Conservation (phyloP, 208 protist genomes). For the Trypanosoma vivax region DNA sequence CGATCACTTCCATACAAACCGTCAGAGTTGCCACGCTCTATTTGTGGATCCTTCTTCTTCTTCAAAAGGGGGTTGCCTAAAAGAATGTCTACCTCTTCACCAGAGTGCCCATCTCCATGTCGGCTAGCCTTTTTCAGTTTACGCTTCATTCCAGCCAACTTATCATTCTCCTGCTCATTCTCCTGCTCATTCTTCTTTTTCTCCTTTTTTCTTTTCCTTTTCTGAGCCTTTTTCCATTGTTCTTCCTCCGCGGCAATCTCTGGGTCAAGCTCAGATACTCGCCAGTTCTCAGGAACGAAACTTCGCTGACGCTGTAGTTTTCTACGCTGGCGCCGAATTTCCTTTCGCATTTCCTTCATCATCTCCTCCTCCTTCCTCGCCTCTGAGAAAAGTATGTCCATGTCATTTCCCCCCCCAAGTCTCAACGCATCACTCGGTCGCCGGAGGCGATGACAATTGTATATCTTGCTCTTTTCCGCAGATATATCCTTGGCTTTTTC, state of each 20-base stretch:
- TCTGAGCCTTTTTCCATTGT: not conserved
- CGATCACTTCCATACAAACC: no score
- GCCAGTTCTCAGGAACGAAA: constrained; percentile 15
- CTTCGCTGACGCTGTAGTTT: constrained; percentile 5
- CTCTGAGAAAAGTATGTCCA: constrained; percentile 5
- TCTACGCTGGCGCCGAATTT: constrained; percentile 1
- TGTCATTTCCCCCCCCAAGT: constrained; percentile 11
- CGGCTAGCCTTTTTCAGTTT: no score
- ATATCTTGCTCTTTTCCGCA: not conserved
- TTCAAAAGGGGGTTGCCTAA: no score
- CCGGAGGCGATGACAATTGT: constrained; percentile 15
- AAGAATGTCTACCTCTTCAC: no score
- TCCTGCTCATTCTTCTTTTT: constrained; percentile 13
- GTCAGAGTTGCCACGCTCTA: no score
- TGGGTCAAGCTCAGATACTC: not conserved
- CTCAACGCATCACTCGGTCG: constrained; percentile 17
- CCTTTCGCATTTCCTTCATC: constrained; percentile 8
- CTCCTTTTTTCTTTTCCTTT: constrained; percentile 8
- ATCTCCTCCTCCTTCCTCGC: constrained; percentile 6
- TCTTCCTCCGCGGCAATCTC: not conserved
- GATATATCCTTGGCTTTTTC: not conserved
- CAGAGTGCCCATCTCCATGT: no score
- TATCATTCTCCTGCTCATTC: constrained; percentile 15
- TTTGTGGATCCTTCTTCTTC: no score
- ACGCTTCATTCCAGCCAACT: no score